phyloP scores from a whole-genome alignment of 2,329 filamentous ascomycete species.

The Sclerotinia trifoliorum region DNA sequence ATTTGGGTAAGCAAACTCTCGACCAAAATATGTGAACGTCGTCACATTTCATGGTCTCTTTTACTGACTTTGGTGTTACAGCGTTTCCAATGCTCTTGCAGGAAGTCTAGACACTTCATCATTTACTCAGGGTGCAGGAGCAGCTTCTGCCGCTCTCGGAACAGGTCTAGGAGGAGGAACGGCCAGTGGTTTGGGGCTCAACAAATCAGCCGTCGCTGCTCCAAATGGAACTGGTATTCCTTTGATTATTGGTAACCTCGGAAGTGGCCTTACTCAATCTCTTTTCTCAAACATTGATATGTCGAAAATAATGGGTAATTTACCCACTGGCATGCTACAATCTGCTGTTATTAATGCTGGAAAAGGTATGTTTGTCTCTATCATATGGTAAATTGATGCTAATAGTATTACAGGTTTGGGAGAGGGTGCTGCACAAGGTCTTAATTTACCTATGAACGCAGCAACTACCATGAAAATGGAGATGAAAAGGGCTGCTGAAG shows the following conservation, averaged over 20 bases:
- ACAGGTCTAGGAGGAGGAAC: slow-evolving; percentile 20
- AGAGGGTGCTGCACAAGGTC: slow-evolving; percentile 20
- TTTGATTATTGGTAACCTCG: slow-evolving; percentile 2
- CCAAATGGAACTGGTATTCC: slow-evolving; percentile 11
- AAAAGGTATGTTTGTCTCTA: slow-evolving; percentile 2
- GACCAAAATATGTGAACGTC: not conserved
- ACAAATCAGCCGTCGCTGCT: slow-evolving; percentile 15
- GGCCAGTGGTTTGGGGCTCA: slow-evolving; percentile 15
- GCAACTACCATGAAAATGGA: not conserved
- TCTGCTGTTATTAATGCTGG: slow-evolving; percentile 20
- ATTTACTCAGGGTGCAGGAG: not conserved
- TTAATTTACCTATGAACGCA: slow-evolving; percentile 14
- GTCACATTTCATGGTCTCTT: too few relatives aligned
- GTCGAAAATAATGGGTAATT: slow-evolving; percentile 16
- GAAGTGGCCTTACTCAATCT: slow-evolving; percentile 13
- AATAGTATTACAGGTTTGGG: slow-evolving; percentile 7
- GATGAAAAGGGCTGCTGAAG: not conserved
- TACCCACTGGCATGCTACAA: slow-evolving; percentile 11
- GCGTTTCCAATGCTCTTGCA: slow-evolving; percentile 13
- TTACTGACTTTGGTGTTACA: not conserved
- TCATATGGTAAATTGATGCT: not conserved
- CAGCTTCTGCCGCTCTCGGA: slow-evolving; percentile 8
- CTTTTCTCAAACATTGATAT: slow-evolving; percentile 21
- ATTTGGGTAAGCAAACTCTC: slow-evolving; percentile 12
- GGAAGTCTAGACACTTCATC: slow-evolving; percentile 14